phyloP scores from a whole-genome alignment of 345 rosid species.

The Populus euphratica region DNA sequence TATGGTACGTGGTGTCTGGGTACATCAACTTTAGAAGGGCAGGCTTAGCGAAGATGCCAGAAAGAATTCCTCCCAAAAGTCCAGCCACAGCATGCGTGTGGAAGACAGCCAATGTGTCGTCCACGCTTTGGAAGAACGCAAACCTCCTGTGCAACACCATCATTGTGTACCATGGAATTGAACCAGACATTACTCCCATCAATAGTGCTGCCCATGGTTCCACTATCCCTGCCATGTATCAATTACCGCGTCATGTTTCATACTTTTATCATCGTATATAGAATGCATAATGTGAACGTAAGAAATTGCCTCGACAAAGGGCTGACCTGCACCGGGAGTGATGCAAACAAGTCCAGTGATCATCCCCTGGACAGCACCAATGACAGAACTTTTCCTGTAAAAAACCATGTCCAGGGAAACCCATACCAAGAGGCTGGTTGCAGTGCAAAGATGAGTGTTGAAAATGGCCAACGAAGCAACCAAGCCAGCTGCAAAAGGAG shows the following conservation, averaged over 20 bases:
- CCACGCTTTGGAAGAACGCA: slow-evolving; percentile 57
- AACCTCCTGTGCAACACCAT: slow-evolving; percentile 48
- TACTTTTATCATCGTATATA: too few species aligned
- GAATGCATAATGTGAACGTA: too few species aligned
- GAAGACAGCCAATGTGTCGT: slow-evolving; percentile 57
- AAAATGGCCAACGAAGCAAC: slow-evolving; percentile 44
- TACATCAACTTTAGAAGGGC: slow-evolving; percentile 33
- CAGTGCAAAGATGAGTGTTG: slow-evolving; percentile 56
- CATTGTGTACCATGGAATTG: slow-evolving; percentile 63
- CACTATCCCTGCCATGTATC: slow-evolving; percentile 39
- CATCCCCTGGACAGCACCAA: slow-evolving; percentile 63
- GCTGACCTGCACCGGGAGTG: slow-evolving; percentile 56
- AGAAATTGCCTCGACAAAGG: too few species aligned
- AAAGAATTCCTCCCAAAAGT: slow-evolving; percentile 46
- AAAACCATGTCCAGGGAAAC: slow-evolving; percentile 50
- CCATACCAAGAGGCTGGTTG: slow-evolving; percentile 58
- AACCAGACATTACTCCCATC: slow-evolving; percentile 48
- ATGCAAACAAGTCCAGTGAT: slow-evolving; percentile 70
- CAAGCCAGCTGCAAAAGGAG: slow-evolving; percentile 37
- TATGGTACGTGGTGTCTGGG: background rate
- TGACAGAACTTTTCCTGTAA: slow-evolving; percentile 55
- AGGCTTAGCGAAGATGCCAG: slow-evolving; percentile 48
- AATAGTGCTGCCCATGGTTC: slow-evolving; percentile 56
- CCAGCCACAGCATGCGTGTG: slow-evolving; percentile 69
- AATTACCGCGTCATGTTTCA: background rate